Base-by-base conservation (phyloP, 148 eudicot species). In the Mesembryanthemum crystallinum region DNA sequence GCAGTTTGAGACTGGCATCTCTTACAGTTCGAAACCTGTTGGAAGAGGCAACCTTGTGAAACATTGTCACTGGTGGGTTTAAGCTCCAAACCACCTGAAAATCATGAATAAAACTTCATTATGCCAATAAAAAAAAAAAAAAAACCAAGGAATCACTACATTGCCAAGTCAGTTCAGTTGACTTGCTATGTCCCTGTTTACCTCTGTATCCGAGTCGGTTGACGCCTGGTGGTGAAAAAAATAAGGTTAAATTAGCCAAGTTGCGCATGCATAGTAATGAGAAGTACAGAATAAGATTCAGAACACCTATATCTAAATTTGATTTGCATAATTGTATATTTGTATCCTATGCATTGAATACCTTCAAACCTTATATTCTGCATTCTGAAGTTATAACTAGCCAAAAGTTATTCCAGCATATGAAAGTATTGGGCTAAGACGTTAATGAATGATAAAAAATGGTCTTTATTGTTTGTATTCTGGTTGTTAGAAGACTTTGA, bases 61-160 rank as follows among this genome's bases (percentile, higher is more conserved):
- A 59, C 68, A 47, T 39, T 24, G 43, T 37, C 27, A 23, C 28
- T 43, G 6, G 21, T 43, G 45, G 51, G 67, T 39, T 85, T 84
- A 89, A 75, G 87, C 83, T 78, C 93, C 91, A 58, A 89, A 86
- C 88, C 87, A 85, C 88, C 97, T 89, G 81, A 32, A 83, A 30
- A 55, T 52, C 24, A 43, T 71, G 67, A 25, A 66, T 63, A 45
- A 75, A 47, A 60, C 8, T 69, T n/a, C 13, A 17, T 82, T 57
- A 71, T 81, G 64, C 73, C 58, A 25, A 60, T 43, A n/a, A n/a
- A n/a, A n/a, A 27, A 32, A 28, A 27, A 45, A 43, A 62, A 45
- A 55, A 27, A 42, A 17, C 12, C 49, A 60, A 81, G 32, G 15
- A 25, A 51, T 9, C 14, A 45, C 55, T 32, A 45, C 69, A 65